Evolutionary conservation across 306 rosid genomes (phyloP).

Genomic region (Fragaria vesca): DNA sequence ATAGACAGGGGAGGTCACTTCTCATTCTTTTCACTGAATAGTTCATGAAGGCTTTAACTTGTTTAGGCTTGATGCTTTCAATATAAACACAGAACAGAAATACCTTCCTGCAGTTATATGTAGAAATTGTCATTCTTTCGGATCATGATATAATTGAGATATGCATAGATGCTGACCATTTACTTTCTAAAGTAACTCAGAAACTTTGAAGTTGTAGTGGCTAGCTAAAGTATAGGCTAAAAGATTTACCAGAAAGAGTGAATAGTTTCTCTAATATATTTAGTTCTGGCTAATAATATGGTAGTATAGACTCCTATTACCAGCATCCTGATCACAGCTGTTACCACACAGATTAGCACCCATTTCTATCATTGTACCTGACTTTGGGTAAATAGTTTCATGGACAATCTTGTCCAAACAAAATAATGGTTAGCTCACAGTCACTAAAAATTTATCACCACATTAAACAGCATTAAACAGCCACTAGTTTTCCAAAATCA

Average conservation of each 20-base stretch:
- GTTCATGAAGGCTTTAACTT: not conserved
- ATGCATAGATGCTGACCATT: not conserved
- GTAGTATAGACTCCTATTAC: not conserved
- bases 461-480: not conserved
- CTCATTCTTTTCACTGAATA: not conserved
- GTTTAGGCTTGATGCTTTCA: not conserved
- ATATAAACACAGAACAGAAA: not conserved
- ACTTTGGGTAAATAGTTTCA: not conserved
- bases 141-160: not conserved
- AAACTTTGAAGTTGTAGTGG: not conserved
- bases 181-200: not conserved
- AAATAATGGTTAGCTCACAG: not conserved
- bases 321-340: not conserved
- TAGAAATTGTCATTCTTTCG: not conserved
- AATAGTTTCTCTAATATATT: not conserved
- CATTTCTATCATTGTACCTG: not conserved
- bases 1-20: not conserved
- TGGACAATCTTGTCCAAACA: not conserved
- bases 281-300: not conserved
- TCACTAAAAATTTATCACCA: not conserved
- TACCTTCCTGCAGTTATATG: not conserved
- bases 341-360: not conserved
- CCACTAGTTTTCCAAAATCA: constrained; percentile 1
- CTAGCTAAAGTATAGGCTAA: not conserved
- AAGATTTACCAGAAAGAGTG: not conserved